Percentiles rank a stretch among this genome's conserved stretches.
Evolutionary conservation across 2,329 filamentous ascomycete genomes (phyloP).

Genomic region (Gnomoniopsis smithogilvyi): DNA sequence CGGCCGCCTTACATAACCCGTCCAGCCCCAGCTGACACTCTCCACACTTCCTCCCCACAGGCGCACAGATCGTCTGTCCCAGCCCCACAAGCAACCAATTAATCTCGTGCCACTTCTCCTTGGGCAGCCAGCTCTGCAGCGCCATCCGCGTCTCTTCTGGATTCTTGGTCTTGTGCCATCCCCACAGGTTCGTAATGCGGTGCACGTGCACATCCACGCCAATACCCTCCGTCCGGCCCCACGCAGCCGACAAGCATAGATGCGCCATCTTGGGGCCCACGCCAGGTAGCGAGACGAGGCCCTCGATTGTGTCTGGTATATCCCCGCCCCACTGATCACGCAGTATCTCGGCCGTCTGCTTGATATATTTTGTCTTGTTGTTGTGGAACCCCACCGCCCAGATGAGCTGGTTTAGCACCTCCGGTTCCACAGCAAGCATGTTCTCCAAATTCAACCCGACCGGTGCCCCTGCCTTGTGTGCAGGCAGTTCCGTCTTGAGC

Average conservation of each 20-base stretch:
- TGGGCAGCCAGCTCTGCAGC: slow-evolving; percentile 79
- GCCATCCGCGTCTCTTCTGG: slow-evolving; percentile 78
- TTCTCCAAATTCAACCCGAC: slow-evolving; percentile 69
- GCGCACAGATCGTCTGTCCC: slow-evolving; percentile 82
- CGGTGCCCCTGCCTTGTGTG: slow-evolving; percentile 39
- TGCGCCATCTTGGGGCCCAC: slow-evolving; percentile 96
- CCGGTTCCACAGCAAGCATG: slow-evolving; percentile 68
- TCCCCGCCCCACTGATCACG: slow-evolving; percentile 68
- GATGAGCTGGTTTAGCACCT: slow-evolving; percentile 68
- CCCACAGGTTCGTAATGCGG: slow-evolving; percentile 91
- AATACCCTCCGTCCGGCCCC: slow-evolving; percentile 67
- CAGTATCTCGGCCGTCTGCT: slow-evolving; percentile 69
- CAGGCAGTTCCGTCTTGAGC: slow-evolving; percentile 70
- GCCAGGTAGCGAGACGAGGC: slow-evolving; percentile 73
- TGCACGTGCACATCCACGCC: slow-evolving; percentile 95
- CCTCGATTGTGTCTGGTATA: slow-evolving; percentile 75
- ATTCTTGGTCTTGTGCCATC: slow-evolving; percentile 77
- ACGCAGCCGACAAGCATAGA: slow-evolving; percentile 74
- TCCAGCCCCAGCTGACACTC: slow-evolving; percentile 76
- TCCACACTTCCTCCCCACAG: slow-evolving; percentile 76
- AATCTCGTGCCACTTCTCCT: slow-evolving; percentile 86
- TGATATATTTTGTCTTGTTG: slow-evolving; percentile 82
- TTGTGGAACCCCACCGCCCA: slow-evolving; percentile 90
- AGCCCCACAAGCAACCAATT: slow-evolving; percentile 86
- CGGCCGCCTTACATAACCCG: slow-evolving; percentile 73